These are phyloP conservation scores for Xylariomycetidae sp. DNA, from an alignment of 2,329 filamentous ascomycete species.

Conservation along the genomic window DNA sequence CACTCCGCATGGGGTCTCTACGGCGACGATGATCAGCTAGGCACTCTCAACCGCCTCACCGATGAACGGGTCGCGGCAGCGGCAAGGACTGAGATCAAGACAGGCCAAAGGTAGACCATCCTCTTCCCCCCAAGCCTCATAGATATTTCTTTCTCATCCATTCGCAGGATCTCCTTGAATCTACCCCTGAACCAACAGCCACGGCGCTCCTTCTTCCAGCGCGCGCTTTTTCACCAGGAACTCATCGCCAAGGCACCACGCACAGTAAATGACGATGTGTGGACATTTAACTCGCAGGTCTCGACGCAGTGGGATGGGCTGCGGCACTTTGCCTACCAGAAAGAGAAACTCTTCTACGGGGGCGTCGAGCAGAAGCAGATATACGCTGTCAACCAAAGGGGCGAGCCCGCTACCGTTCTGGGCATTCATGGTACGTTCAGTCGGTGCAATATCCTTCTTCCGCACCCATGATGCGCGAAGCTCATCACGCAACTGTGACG, in stretches of 20 bases:
- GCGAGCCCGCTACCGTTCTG: constrained; percentile 31
- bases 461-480: too few relatives aligned
- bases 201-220: constrained; percentile 49
- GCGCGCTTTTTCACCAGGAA: constrained; percentile 50
- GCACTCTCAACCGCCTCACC: constrained; percentile 57
- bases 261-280: constrained; percentile 56
- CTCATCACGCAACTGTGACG: too few relatives aligned
- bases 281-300: constrained; percentile 54
- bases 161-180: constrained; percentile 54
- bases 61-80: constrained; percentile 47
- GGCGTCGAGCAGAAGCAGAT: constrained; percentile 36
- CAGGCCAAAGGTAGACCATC: constrained; percentile 48
- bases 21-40: constrained; percentile 53
- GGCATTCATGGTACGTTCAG: constrained; percentile 33
- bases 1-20: constrained; percentile 45
- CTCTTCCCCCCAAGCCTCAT: too few relatives aligned
- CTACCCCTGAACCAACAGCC: constrained; percentile 52
- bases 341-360: constrained; percentile 33
- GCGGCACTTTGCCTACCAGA: constrained; percentile 46
- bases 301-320: constrained; percentile 56
- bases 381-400: constrained; percentile 26
- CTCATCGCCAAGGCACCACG: constrained; percentile 46
- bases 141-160: too few relatives aligned
- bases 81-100: constrained; percentile 47
- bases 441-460: too few relatives aligned